Conservation (phyloP, 2,329 filamentous ascomycete genomes). For the Fusarium clavum region DNA sequence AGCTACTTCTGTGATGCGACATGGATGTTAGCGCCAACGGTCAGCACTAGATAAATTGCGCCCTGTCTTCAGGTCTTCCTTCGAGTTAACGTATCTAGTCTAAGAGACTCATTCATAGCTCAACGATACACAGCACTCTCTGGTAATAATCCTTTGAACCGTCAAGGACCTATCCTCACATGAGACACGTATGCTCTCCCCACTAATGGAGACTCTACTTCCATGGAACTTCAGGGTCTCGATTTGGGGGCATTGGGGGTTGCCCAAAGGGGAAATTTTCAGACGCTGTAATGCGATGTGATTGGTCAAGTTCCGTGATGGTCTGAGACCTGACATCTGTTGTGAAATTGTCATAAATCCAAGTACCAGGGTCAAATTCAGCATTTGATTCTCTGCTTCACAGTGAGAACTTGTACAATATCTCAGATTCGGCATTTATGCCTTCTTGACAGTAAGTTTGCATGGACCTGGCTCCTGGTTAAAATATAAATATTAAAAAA, state of each 20-base stretch:
- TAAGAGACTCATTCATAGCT: background rate
- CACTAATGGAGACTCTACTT: background rate
- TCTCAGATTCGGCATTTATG: background rate
- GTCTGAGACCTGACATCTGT: background rate
- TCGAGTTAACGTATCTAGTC: background rate
- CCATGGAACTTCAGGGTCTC: background rate
- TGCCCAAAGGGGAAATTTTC: slow-evolving; percentile 22
- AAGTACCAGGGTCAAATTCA: background rate
- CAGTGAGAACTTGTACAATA: background rate
- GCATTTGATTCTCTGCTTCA: background rate
- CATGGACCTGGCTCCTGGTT: background rate
- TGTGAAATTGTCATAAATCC: too few species aligned
- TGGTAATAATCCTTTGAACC: background rate
- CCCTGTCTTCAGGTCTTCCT: background rate
- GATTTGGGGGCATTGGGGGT: slow-evolving; percentile 9
- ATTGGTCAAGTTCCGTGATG: slow-evolving; percentile 12
- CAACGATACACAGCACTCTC: too few species aligned
- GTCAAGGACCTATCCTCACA: background rate
- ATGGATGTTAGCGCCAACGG: background rate
- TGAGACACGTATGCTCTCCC: background rate
- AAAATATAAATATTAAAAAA: background rate
- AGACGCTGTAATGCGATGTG: background rate
- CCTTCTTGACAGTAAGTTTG: background rate
- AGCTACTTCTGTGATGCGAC: background rate
- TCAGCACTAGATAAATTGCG: background rate